Evolutionary conservation across 1,284 basidiomycete species (phyloP).

Genomic region (Apiotrichum sp.): DNA sequence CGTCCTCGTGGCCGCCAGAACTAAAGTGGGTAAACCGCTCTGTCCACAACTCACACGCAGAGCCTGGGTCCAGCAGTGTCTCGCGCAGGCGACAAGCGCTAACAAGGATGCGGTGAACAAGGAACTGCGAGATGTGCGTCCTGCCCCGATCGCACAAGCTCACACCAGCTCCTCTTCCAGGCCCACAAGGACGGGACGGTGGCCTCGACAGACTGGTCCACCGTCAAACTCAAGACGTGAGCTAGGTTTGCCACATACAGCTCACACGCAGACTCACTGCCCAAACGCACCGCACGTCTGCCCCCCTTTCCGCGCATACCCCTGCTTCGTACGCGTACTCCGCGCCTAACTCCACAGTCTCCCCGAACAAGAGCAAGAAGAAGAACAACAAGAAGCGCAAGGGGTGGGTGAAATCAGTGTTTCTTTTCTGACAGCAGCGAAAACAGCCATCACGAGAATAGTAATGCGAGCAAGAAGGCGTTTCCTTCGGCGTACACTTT

Average conservation of each 20-base stretch:
- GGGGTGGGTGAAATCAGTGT: slow-evolving; percentile 19
- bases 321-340: background rate
- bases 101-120: slow-evolving; percentile 45
- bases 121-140: slow-evolving; percentile 45
- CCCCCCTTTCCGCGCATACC: background rate
- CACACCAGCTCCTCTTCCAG: slow-evolving; percentile 42
- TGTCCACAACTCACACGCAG: slow-evolving; percentile 14
- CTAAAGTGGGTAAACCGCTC: slow-evolving; percentile 29
- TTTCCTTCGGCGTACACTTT: slow-evolving; percentile 22
- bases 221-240: slow-evolving; percentile 41
- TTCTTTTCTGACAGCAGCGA: slow-evolving; percentile 5
- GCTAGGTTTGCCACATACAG: background rate
- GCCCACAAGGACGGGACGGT: slow-evolving; percentile 43
- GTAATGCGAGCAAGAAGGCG: background rate
- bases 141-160: background rate
- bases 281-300: slow-evolving; percentile 25
- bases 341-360: background rate
- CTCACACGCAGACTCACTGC: slow-evolving; percentile 27
- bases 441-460: background rate
- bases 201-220: slow-evolving; percentile 44
- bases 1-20: slow-evolving; percentile 35
- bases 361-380: slow-evolving; percentile 10
- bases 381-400: slow-evolving; percentile 35
- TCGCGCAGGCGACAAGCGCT: slow-evolving; percentile 39
- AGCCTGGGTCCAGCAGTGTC: slow-evolving; percentile 43